phyloP scores from a whole-genome alignment of 306 rosid genomes.

The Prunus kanzakura region DNA sequence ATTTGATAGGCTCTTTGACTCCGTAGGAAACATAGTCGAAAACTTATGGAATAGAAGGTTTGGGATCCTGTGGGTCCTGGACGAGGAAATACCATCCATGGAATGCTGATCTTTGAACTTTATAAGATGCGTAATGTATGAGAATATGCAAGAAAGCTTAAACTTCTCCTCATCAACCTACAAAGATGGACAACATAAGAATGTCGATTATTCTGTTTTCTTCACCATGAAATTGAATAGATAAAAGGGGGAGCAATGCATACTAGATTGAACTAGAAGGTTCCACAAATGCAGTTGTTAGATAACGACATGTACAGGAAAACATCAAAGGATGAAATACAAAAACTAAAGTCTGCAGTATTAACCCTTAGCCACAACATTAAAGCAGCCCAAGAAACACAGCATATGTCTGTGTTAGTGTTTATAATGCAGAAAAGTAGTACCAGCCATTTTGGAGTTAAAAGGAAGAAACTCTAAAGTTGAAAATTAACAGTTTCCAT shows the following conservation, averaged over 20 bases:
- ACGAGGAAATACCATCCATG: constrained; percentile 45
- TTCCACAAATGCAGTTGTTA: not conserved
- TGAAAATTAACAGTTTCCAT: not conserved
- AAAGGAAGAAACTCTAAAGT: not conserved
- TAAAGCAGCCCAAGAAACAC: not conserved
- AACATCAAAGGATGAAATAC: not conserved
- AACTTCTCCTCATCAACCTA: constrained; percentile 74
- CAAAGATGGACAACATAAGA: constrained; percentile 8
- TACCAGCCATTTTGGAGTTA: not conserved
- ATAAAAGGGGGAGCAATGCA: not conserved
- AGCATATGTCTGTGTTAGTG: not conserved
- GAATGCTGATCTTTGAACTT: constrained; percentile 71
- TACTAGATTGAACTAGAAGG: not conserved
- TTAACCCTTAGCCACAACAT: not conserved
- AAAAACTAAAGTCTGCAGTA: not conserved
- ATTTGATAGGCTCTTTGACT: constrained; percentile 38
- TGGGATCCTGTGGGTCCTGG: constrained; percentile 59
- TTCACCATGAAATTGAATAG: not conserved
- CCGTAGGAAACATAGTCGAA: constrained; percentile 45
- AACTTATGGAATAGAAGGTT: constrained; percentile 51
- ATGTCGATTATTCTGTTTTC: not conserved
- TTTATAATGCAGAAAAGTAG: not conserved
- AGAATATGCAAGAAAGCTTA: constrained; percentile 51
- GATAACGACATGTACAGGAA: not conserved
- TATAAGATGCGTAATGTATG: constrained; percentile 74